These are phyloP conservation scores for Leccinum boreale DNA, from an alignment of 768 basidiomycete genomes.

Conservation along the genomic window DNA sequence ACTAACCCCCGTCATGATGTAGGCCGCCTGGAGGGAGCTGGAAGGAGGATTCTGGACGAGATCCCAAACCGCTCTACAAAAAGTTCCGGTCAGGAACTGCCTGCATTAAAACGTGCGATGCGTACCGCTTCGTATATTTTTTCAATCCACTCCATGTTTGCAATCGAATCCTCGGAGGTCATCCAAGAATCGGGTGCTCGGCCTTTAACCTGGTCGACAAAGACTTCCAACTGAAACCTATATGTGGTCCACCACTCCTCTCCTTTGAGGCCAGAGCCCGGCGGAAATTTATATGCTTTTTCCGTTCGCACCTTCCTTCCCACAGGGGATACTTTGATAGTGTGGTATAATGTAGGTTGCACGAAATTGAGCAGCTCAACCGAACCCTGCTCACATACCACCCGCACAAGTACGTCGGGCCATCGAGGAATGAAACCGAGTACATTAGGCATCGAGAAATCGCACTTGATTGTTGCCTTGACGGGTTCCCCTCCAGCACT, in stretches of 20 bases:
- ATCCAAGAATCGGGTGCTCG: conserved; percentile 54
- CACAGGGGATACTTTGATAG: conserved; percentile 40
- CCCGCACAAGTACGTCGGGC: conserved; percentile 35
- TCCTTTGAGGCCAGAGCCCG: conserved; percentile 36
- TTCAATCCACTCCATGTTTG: conserved; percentile 58
- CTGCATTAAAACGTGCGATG: conserved; percentile 1
- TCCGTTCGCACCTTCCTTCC: conserved; percentile 35
- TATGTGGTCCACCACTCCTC: conserved; percentile 58
- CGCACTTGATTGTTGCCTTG: conserved; percentile 36
- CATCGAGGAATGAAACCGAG: conserved; percentile 38
- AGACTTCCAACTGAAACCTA: conserved; percentile 59
- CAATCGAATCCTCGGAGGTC: conserved; percentile 48
- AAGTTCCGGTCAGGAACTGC: not conserved
- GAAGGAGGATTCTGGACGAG: conserved; percentile 32
- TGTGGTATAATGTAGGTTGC: conserved; percentile 47
- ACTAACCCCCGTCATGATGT: not conserved
- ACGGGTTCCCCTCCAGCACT: conserved; percentile 25
- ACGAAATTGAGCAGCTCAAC: conserved; percentile 42
- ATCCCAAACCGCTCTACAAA: conserved; percentile 31
- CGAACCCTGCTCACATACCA: conserved; percentile 44
- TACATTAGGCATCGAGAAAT: conserved; percentile 29
- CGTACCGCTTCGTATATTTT: conserved; percentile 50
- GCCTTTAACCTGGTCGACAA: conserved; percentile 56
- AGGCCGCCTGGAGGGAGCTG: conserved; percentile 9
- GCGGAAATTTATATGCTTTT: conserved; percentile 41